These are phyloP conservation scores for Polychytrium aggregatum DNA, from an alignment of 192 early-diverging fungal genomes.

Conservation along the genomic window DNA sequence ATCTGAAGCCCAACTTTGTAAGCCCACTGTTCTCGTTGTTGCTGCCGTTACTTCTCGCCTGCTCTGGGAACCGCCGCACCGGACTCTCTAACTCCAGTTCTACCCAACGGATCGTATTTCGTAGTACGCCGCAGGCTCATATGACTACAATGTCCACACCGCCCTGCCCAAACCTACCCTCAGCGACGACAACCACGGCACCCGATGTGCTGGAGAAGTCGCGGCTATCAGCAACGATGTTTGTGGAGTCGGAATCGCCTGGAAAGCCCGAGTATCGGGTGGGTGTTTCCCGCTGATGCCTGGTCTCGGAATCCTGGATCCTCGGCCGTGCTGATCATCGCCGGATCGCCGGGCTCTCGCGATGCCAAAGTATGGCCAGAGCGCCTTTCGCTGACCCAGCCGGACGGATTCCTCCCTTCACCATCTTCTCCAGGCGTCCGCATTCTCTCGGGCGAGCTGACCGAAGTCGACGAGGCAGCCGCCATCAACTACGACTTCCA, in stretches of 20 bases:
- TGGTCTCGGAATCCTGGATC: no score
- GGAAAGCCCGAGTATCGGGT: conserved; percentile 75
- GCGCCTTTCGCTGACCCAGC: no score
- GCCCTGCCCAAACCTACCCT: conserved; percentile 63
- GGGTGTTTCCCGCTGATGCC: no score
- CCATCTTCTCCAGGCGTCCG: conserved; percentile 48
- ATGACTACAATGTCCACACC: conserved; percentile 84
- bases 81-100: neutral
- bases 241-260: conserved; percentile 92
- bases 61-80: neutral
- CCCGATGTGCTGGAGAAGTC: conserved; percentile 95
- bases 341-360: no score
- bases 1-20: conserved; percentile 83
- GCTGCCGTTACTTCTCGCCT: neutral
- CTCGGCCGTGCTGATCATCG: no score
- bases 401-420: no score
- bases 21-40: conserved; percentile 2
- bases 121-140: conserved; percentile 73
- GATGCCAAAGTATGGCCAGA: no score
- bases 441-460: conserved; percentile 78
- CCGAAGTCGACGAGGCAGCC: conserved; percentile 86
- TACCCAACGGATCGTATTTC: no score
- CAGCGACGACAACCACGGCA: conserved; percentile 82
- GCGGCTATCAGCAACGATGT: conserved; percentile 84
- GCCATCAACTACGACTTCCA: conserved; percentile 83